Evolutionary conservation across 2,329 filamentous ascomycete genomes (phyloP).

Genomic region (Diaporthe vaccinii): DNA sequence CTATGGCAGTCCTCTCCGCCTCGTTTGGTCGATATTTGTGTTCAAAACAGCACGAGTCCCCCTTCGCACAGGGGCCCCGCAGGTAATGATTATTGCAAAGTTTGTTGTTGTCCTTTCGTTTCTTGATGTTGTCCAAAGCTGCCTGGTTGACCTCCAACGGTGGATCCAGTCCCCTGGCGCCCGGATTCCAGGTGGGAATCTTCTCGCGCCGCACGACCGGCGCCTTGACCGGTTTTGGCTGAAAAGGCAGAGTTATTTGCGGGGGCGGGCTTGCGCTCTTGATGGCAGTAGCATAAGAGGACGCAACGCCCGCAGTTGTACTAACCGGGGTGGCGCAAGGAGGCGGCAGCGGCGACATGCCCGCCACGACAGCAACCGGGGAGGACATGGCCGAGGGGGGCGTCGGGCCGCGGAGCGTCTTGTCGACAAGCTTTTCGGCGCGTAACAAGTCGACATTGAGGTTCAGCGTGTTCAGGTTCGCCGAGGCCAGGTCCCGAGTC

Average conservation of each 20-base stretch:
- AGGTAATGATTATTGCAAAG: conserved; percentile 75
- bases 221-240: conserved; percentile 44
- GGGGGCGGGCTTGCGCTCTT: conserved; percentile 59
- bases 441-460: conserved; percentile 66
- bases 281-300: conserved; percentile 59
- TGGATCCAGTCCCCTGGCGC: conserved; percentile 67
- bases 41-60: conserved; percentile 68
- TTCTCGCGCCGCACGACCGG: conserved; percentile 43
- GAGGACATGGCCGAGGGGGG: conserved; percentile 28
- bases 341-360: conserved; percentile 41
- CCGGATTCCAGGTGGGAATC: conserved; percentile 64
- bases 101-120: conserved; percentile 67
- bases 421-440: conserved; percentile 63
- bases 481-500: conserved; percentile 62
- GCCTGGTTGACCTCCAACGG: conserved; percentile 60
- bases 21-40: conserved; percentile 66
- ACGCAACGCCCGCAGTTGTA: conserved; percentile 37
- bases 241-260: conserved; percentile 57
- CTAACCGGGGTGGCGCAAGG: conserved; percentile 46
- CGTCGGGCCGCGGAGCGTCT: conserved; percentile 44
- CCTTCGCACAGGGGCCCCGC: conserved; percentile 68
- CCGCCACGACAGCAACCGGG: conserved; percentile 35
- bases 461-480: conserved; percentile 61
- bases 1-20: conserved; percentile 70
- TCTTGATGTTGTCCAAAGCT: conserved; percentile 68